Conservation (phyloP, 306 rosid species). For the Vigna mungo region DNA sequence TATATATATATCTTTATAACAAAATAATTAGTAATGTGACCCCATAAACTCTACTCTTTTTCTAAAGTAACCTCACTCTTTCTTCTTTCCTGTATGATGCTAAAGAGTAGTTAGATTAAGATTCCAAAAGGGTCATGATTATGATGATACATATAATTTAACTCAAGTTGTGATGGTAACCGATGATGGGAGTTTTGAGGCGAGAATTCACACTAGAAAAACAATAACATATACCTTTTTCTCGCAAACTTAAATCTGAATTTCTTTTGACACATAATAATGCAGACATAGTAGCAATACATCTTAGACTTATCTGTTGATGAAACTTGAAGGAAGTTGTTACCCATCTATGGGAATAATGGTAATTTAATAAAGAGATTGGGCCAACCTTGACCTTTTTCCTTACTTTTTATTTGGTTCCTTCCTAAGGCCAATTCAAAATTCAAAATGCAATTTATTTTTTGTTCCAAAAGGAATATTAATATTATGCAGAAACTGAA, state of each 20-base stretch:
- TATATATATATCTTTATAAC: background rate
- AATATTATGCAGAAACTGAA: slow-evolving; percentile 7
- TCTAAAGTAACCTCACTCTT: slow-evolving; percentile 20
- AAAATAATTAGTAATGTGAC: slow-evolving; percentile 33
- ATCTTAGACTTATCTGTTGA: slow-evolving; percentile 14
- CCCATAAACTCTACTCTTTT: slow-evolving; percentile 3
- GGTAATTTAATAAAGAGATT: slow-evolving; percentile 37
- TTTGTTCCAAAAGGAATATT: slow-evolving; percentile 37
- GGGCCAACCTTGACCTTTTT: slow-evolving; percentile 36
- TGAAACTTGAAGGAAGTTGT: slow-evolving; percentile 40
- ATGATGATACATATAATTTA: slow-evolving; percentile 18
- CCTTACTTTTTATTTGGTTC: slow-evolving; percentile 4
- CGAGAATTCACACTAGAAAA: too few species aligned
- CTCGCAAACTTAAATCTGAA: slow-evolving; percentile 33
- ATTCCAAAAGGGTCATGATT: slow-evolving; percentile 36
- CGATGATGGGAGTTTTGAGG: background rate
- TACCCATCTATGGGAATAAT: slow-evolving; percentile 41
- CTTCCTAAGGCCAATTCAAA: slow-evolving; percentile 17
- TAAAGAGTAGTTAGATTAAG: slow-evolving; percentile 21
- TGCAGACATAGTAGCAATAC: background rate
- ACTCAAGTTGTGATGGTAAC: slow-evolving; percentile 46
- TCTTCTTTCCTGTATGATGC: slow-evolving; percentile 37
- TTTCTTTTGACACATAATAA: slow-evolving; percentile 28
- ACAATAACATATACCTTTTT: background rate
- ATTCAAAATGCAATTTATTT: slow-evolving; percentile 27